These are phyloP conservation scores for Lactarius indigo DNA, from an alignment of 768 basidiomycete genomes.

Conservation along the genomic window DNA sequence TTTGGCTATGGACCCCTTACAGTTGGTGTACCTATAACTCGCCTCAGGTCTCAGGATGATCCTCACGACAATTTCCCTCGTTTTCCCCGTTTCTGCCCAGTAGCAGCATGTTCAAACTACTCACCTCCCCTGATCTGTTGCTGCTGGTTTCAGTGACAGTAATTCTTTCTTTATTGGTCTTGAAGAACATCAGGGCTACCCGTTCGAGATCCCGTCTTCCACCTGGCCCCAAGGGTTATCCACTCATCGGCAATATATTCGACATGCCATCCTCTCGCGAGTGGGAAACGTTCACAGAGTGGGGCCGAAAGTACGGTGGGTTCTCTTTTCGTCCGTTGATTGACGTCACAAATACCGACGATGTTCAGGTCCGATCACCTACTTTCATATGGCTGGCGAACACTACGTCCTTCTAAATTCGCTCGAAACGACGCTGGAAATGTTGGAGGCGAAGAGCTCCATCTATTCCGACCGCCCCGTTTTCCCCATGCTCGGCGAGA, in stretches of 20 bases:
- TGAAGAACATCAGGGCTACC: not conserved
- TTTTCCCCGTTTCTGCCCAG: not conserved
- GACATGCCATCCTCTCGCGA: conserved; percentile 24
- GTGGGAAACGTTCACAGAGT: conserved; percentile 28
- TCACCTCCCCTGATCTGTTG: not conserved
- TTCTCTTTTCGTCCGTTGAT: not conserved
- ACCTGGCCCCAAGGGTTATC: conserved; percentile 26
- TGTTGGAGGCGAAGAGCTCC: conserved; percentile 25
- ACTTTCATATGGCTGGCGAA: not conserved
- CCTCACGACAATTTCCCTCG: not conserved
- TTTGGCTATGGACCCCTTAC: no score
- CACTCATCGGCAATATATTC: conserved; percentile 27
- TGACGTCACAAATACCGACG: not conserved
- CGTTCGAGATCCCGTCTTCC: conserved; percentile 16
- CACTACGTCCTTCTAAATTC: conserved; percentile 1
- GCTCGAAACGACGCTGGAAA: conserved; percentile 17
- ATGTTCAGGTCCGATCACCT: not conserved
- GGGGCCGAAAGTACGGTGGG: conserved; percentile 28
- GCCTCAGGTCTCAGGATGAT: not conserved
- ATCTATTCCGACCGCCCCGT: conserved; percentile 23
- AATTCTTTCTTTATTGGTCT: not conserved
- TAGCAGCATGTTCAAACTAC: not conserved
- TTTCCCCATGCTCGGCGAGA: conserved; percentile 10
- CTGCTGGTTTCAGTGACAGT: not conserved
- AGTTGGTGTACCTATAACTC: not conserved